Evolutionary conservation across 2,329 filamentous ascomycete species (phyloP).

Genomic region (Fusarium praegraminearum): DNA sequence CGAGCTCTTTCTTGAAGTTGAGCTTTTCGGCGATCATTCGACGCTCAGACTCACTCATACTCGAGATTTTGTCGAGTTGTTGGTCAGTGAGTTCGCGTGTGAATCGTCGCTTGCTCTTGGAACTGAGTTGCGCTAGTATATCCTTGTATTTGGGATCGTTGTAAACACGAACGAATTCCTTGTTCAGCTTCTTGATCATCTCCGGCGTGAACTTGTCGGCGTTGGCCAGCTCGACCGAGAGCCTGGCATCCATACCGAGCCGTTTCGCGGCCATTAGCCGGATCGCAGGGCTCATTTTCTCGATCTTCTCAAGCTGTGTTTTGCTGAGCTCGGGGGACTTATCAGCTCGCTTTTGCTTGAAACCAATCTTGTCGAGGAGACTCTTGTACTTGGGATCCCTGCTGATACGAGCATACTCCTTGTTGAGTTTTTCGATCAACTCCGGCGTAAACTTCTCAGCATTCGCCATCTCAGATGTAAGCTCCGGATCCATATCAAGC

Average conservation of each 20-base stretch:
- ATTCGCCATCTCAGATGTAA: background rate
- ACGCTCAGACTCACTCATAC: background rate
- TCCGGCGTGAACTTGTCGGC: background rate
- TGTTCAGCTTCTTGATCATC: conserved; percentile 9
- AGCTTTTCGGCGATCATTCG: background rate
- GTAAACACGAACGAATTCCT: conserved; percentile 4
- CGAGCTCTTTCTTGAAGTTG: conserved; percentile 1
- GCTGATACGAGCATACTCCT: background rate
- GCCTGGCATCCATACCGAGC: background rate
- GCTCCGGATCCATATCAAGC: background rate
- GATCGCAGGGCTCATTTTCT: background rate
- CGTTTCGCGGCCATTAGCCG: background rate
- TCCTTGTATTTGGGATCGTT: background rate
- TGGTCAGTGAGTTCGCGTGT: background rate
- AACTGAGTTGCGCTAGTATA: background rate
- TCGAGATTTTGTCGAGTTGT: conserved; percentile 2
- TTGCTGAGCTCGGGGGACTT: background rate
- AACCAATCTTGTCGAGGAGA: background rate
- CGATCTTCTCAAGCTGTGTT: background rate
- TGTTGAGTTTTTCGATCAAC: background rate
- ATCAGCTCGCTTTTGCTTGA: background rate
- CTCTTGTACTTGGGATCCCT: background rate
- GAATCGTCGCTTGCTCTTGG: background rate
- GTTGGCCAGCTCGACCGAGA: background rate
- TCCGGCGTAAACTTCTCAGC: background rate